phyloP scores from a whole-genome alignment of 73 alveolate species.

The Effrenium voratum region DNA sequence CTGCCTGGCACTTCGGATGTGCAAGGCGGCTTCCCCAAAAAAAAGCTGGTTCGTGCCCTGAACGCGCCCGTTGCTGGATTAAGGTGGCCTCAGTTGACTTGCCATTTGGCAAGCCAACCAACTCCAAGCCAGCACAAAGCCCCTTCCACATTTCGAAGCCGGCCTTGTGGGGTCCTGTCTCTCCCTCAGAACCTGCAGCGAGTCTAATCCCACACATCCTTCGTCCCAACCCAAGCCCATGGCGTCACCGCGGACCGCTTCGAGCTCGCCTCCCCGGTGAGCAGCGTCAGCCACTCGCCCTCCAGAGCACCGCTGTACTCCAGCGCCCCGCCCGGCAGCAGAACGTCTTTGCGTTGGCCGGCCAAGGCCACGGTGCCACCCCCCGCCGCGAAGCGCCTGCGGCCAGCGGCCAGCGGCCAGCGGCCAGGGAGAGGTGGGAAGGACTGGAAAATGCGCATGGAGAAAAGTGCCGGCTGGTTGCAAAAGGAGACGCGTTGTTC shows the following conservation, averaged over 20 bases:
- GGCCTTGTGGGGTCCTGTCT: too few species aligned
- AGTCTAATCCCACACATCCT: not conserved
- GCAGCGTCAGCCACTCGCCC: constrained; percentile 59
- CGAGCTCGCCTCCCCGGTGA: constrained; percentile 31
- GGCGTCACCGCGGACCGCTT: not conserved
- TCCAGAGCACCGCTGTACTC: constrained; percentile 35
- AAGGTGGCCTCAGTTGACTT: not conserved
- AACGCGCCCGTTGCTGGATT: not conserved
- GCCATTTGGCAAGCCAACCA: not conserved
- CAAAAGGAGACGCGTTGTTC: too few species aligned
- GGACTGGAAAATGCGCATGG: too few species aligned
- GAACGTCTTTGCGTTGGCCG: not conserved
- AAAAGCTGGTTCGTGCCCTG: not conserved
- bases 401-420: too few species aligned
- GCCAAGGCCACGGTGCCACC: not conserved
- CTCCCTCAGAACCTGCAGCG: too few species aligned
- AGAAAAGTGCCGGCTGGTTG: too few species aligned
- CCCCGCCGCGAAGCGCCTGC: not conserved
- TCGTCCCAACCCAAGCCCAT: not conserved
- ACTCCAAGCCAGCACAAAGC: not conserved
- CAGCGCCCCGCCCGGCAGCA: constrained; percentile 42
- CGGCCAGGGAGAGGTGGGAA: too few species aligned
- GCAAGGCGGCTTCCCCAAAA: not conserved
- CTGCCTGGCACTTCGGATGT: not conserved
- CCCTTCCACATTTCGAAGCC: too few species aligned